These are phyloP conservation scores for Letharia lupina DNA, from an alignment of 495 filamentous ascomycete species.

Conservation along the genomic window DNA sequence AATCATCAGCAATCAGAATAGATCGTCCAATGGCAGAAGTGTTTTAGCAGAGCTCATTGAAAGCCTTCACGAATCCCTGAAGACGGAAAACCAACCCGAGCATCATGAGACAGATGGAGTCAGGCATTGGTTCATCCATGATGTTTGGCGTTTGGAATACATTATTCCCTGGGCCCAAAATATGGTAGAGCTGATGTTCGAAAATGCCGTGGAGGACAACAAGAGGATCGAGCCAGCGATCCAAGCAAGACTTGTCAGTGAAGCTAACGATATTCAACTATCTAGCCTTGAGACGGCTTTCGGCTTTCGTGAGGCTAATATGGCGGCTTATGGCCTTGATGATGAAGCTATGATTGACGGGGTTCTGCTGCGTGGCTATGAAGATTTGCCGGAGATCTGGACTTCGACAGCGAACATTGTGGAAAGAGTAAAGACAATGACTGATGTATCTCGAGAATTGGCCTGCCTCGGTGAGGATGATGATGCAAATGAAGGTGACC, in stretches of 20 bases:
- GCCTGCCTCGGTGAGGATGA: conserved; percentile 21
- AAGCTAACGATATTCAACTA: conserved; percentile 73
- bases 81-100: conserved; percentile 49
- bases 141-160: conserved; percentile 63
- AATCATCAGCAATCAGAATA: conserved; percentile 38
- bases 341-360: conserved; percentile 59
- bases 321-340: conserved; percentile 59
- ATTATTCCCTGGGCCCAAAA: conserved; percentile 69
- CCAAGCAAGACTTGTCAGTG: conserved; percentile 49
- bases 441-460: conserved; percentile 34
- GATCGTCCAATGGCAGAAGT: conserved; percentile 40
- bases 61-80: conserved; percentile 60
- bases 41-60: conserved; percentile 61
- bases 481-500: conserved; percentile 26
- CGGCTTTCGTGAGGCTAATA: conserved; percentile 59
- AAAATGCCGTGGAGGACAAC: conserved; percentile 42
- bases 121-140: conserved; percentile 73
- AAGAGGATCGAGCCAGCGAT: conserved; percentile 24
- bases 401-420: conserved; percentile 58
- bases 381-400: conserved; percentile 70
- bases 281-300: conserved; percentile 63
- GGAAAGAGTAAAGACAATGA: conserved; percentile 45
- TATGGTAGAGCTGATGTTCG: conserved; percentile 58
- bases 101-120: conserved; percentile 60
- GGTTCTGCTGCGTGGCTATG: conserved; percentile 50